A percentile compares a stretch with the other conserved stretches of the same genome.
Evolutionary conservation across 2,329 filamentous ascomycete genomes (phyloP).

Genomic region (Ambrosiella cleistominuta): DNA sequence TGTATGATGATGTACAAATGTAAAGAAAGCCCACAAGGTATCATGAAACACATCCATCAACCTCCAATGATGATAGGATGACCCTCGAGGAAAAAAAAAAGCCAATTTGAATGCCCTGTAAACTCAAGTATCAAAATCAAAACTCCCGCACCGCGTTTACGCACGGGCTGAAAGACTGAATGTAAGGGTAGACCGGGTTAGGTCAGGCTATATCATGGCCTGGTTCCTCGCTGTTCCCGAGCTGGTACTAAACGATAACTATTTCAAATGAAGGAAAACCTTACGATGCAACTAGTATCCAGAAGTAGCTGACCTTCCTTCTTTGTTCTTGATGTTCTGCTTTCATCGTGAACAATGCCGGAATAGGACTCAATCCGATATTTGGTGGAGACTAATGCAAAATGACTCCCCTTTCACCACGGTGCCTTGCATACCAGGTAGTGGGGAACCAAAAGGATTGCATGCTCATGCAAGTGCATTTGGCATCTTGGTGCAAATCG

Average conservation of each 20-base stretch:
- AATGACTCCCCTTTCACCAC: not conserved
- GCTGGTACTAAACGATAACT: not conserved
- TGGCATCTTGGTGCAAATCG: not conserved
- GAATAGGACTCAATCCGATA: too few species aligned
- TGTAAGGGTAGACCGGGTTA: not conserved
- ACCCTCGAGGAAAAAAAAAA: not conserved
- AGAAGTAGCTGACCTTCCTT: not conserved
- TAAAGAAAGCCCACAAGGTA: conserved; percentile 1
- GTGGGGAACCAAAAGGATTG: not conserved
- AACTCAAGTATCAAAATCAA: not conserved
- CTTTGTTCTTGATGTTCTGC: too few species aligned
- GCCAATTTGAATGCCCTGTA: conserved; percentile 1
- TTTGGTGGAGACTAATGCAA: too few species aligned
- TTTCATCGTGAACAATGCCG: too few species aligned
- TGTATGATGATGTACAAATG: not conserved
- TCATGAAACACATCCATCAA: conserved; percentile 1
- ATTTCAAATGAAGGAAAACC: not conserved
- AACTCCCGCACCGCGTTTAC: not conserved
- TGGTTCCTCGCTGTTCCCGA: not conserved
- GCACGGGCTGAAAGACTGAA: not conserved
- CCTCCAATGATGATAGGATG: not conserved
- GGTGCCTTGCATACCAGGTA: conserved; percentile 2
- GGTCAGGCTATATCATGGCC: not conserved
- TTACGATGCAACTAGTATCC: not conserved
- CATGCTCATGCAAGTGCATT: not conserved